A percentile compares a stretch with the other conserved stretches of the same genome.
These are phyloP conservation scores for Fraxinus nigra DNA, from an alignment of 305 asterid species.

Conservation along the genomic window DNA sequence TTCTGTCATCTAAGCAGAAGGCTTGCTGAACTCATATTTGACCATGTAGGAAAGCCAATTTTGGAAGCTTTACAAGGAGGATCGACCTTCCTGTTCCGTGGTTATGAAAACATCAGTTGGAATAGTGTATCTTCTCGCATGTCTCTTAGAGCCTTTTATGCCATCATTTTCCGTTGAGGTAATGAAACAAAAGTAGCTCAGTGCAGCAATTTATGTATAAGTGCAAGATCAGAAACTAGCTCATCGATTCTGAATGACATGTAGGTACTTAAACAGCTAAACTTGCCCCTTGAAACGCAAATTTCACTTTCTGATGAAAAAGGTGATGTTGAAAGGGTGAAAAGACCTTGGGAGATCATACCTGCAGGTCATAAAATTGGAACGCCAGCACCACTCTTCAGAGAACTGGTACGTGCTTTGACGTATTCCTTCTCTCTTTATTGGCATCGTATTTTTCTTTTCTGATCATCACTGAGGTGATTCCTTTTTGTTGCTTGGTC, in stretches of 20 bases:
- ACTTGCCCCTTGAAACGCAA: constrained; percentile 56
- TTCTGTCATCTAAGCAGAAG: neutral
- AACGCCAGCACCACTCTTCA: constrained; percentile 75
- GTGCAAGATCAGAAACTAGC: neutral
- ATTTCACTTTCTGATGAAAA: constrained; percentile 68
- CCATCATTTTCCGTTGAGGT: constrained; percentile 89
- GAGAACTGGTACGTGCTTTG: constrained; percentile 56
- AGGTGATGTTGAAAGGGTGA: constrained; percentile 65
- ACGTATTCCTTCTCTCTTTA: neutral
- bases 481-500: constrained; percentile 18
- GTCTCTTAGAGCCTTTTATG: constrained; percentile 91
- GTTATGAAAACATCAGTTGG: constrained; percentile 89
- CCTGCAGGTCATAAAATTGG: constrained; percentile 87
- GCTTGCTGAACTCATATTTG: constrained; percentile 5
- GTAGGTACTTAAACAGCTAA: constrained; percentile 92
- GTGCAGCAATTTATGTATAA: neutral
- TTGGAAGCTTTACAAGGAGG: constrained; percentile 97
- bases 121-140: constrained; percentile 80
- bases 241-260: neutral
- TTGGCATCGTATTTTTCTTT: constrained; percentile 12
- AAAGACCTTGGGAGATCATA: constrained; percentile 78
- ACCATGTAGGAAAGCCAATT: constrained; percentile 71
- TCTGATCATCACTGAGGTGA: neutral
- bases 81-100: constrained; percentile 58
- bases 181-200: constrained; percentile 20